These are phyloP conservation scores for Globisporangium alternatum DNA, from an alignment of 352 stramenopile species.

Conservation along the genomic window DNA sequence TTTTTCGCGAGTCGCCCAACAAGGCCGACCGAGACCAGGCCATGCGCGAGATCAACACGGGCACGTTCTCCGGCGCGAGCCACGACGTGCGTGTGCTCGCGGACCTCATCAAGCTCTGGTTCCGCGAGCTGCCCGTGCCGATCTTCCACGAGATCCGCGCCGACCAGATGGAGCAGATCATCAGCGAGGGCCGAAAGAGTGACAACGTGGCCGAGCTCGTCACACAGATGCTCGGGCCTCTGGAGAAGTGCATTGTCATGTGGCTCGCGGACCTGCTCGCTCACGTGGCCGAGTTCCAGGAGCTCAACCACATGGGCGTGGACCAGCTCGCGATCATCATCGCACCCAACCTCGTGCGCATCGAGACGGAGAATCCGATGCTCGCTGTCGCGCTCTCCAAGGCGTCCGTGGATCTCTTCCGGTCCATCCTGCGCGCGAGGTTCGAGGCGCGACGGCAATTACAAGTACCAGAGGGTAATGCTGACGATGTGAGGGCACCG, in stretches of 20 bases:
- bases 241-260: constrained; percentile 62
- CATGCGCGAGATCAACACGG: constrained; percentile 83
- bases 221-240: constrained; percentile 38
- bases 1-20: constrained; percentile 87
- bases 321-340: constrained; percentile 90
- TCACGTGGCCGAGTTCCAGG: constrained; percentile 64
- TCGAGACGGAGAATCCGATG: constrained; percentile 84
- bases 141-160: constrained; percentile 78
- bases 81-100: constrained; percentile 83
- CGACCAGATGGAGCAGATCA: constrained; percentile 62
- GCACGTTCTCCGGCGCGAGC: constrained; percentile 54
- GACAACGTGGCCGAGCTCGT: constrained; percentile 40
- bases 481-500: background rate
- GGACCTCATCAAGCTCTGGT: constrained; percentile 90
- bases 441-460: constrained; percentile 22
- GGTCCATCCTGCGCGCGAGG: constrained; percentile 42
- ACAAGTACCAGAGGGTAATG: background rate
- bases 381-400: constrained; percentile 84
- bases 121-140: constrained; percentile 78
- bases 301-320: constrained; percentile 86
- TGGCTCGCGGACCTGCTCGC: constrained; percentile 86
- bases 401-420: constrained; percentile 78
- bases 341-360: constrained; percentile 84
- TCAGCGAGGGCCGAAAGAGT: constrained; percentile 8
- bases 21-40: constrained; percentile 82